Evolutionary conservation across 805 yeast species (phyloP), one percentile per base, ranked within the genome.

Genomic region (Sugiyamaella qingdaonensis): DNA sequence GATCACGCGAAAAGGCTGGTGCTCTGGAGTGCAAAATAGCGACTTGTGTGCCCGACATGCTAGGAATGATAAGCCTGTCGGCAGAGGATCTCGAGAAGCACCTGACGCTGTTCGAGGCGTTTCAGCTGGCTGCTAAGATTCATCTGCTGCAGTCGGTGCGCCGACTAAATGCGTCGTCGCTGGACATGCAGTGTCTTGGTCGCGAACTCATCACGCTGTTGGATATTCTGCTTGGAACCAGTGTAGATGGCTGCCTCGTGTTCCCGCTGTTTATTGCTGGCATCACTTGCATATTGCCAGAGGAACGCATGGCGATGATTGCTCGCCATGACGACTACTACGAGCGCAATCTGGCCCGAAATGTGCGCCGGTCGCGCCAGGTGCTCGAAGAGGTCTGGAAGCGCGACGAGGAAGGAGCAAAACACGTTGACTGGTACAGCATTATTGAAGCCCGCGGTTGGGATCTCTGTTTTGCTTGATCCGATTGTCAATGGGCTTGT

Each of bases 191-290:
- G 57, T 74, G 78, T 32, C 68, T 86, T 42, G 73, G 78, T 33
- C 73, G 74, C 49, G 82, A 81, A 56, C 70, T 86, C 51, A 62
- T 78, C 24, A 74, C 78, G 50, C 76, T 85, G 53, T 67, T 87
- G 21, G 88, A 84, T 58, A 73, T 79, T 2, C 75, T 86, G 3
- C 62, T 87, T 35, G 88, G 80, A 1, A 74, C 92, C 0, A 77
- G 80, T 1, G 84, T 86, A 42, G 90, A 86, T 61, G 83, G 88
- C 2, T 80, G 85, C 1, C 66, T 86, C 13, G 84, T 86, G 37
- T 87, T 88, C 67, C 95, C 95, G 0, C 67, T 86, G 57, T 88
- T 88, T 64, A 80, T 88, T 18, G 85, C 89, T 1, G 95, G 92
- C 1, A 78, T 87, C 62, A 83, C 82, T 64, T 78, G 86, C 58